Evolutionary conservation across 2,329 filamentous ascomycete species (phyloP).

Genomic region (Capronia epimyces): DNA sequence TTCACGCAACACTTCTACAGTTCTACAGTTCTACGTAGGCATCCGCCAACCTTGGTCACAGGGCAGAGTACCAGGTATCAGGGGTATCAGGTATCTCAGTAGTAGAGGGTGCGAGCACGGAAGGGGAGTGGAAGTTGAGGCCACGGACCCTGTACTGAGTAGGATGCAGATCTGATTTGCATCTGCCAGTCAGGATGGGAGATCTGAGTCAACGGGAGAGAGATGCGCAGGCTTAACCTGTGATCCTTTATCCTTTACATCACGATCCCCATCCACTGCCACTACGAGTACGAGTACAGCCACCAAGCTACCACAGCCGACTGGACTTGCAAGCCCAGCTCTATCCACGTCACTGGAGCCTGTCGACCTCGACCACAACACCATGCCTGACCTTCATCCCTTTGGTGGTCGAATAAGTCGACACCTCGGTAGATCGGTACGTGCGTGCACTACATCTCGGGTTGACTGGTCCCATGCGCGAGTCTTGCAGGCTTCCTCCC

Average conservation of each 20-base stretch:
- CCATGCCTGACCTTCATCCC: slow-evolving; percentile 43
- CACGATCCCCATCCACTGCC: neutral
- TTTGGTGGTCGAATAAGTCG: slow-evolving; percentile 49
- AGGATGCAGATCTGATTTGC: neutral
- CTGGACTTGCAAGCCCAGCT: too few relatives aligned
- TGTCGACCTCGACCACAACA: neutral
- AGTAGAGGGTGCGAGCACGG: neutral
- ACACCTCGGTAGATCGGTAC: slow-evolving; percentile 49
- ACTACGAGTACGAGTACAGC: too few relatives aligned
- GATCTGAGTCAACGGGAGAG: too few relatives aligned
- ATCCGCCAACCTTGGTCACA: too few relatives aligned
- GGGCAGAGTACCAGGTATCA: too few relatives aligned
- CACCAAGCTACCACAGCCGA: too few relatives aligned
- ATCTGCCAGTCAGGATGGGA: neutral
- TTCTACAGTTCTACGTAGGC: neutral
- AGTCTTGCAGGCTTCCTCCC: neutral
- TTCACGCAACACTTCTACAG: neutral
- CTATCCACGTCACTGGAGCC: neutral
- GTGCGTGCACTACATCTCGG: slow-evolving; percentile 12
- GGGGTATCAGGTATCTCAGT: too few relatives aligned
- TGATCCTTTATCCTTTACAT: too few relatives aligned
- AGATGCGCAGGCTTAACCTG: too few relatives aligned
- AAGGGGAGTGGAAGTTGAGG: neutral
- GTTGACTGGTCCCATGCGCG: neutral
- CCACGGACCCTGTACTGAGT: neutral